Base-by-base conservation (phyloP, 179 eudicot species). In the Silene noctiflora region DNA sequence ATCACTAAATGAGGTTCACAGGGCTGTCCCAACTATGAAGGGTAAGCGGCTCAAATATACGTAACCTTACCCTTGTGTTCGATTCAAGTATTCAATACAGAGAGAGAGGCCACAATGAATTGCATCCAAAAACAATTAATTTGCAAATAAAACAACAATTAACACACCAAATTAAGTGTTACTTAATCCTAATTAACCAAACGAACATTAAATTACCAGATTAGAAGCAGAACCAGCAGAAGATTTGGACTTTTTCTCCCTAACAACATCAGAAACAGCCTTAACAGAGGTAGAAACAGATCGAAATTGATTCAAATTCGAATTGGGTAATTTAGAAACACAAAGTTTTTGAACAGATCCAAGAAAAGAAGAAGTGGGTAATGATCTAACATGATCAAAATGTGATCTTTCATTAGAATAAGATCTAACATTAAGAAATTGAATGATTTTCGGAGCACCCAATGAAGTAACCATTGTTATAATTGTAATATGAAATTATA, bases 201-300 rank as follows among this genome's bases (percentile, higher is more conserved):
- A 55, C 9, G 5, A 55, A 17, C 13, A 6, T 3, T 39, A 71
- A 71, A 8, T 42, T 81, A 90, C 97, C 88, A 84, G 86, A 88
- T 85, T 87, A 31, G 89, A 73, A 25, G 71, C 2, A 9, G 96
- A 66, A 17, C 79, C 64, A 19, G 82, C 60, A 29, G 72, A 22
- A 68, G 86, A 64, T 70, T 86, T 83, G 71, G 78, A 14, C 82
- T 80, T 89, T 65, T 81, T 86, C 75, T 82, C 88, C 87, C 85
- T 86, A 79, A 88, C 87, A 62, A 75, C 84, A 64, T 88, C 91
- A 53, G 96, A 77, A 48, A 82, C 87, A 39, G 87, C 88, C 12
- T 79, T 79, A 65, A 85, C 83, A 29, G 77, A 8, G 11, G 24
- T 6, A 20, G 76, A 66, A 42, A 65, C 71, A 72, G 83, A 75